Base-by-base conservation (phyloP, 2,329 filamentous ascomycete genomes). In the Magnaporthiopsis rhizophila region DNA sequence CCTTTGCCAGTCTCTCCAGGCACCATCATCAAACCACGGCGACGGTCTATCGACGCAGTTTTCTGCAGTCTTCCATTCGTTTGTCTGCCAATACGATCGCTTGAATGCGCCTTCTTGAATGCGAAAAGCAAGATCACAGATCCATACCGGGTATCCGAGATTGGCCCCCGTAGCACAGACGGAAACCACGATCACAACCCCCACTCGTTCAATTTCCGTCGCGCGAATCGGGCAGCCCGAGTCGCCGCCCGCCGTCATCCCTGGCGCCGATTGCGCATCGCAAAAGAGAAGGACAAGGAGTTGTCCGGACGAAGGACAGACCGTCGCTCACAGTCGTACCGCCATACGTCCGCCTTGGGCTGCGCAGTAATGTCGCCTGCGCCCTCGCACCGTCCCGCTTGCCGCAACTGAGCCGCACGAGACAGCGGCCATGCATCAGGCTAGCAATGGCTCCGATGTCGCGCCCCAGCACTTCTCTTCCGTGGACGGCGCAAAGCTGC, bases 1-100 rank as follows among this genome's bases (percentile, higher is more conserved):
- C 60, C 66, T 65, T 69, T 59, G 32, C 69, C 63, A 18, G 73
- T 69, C 57, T 77, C 15, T 60, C 68, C 58, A 45, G 38, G 30
- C 30, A 45, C 38, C 38, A 18, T 45, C 38, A 18, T 45, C 45
- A 21, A 53, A 53, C 45, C 45, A 6, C 45, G 6, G 45, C 45
- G 45, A 53, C 45, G n/a, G 45, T 24, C 21, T 9, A 53, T 53
- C 45, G 45, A 24, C 45, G 45, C 45, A 53, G 45, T 53, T 53
- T 53, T 53, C n/a, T 53, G 45, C 45, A 5, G 45, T 24, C 45
- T 53, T 53, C 13, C 45, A 24, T 7, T 53, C 45, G 45, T 53
- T 53, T 53, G n/a, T 11, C 21, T 24, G 7, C 45, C 15, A 18
- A 18, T 1, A 21, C 38, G 38, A 21, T 21, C 38, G 38, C 11